These are phyloP conservation scores for Diversispora epigaea DNA, from an alignment of 192 early-diverging fungal species.

Conservation along the genomic window DNA sequence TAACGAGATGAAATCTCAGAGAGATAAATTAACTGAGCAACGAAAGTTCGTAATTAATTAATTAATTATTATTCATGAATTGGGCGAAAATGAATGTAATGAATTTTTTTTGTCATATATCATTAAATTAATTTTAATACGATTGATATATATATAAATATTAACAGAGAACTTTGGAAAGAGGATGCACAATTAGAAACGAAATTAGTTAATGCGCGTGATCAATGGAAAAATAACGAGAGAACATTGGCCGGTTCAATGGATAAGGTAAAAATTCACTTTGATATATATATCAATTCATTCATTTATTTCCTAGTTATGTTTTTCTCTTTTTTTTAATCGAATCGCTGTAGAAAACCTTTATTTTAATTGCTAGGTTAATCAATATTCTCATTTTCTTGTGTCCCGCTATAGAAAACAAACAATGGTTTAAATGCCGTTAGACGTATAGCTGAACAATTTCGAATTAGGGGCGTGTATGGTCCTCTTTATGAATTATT, in stretches of 20 bases:
- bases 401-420: conserved; percentile 54
- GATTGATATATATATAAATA: neutral
- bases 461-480: conserved; percentile 73
- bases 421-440: conserved; percentile 77
- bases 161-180: conserved; percentile 79
- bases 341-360: too few species aligned
- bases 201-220: conserved; percentile 62
- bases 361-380: too few species aligned
- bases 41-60: conserved; percentile 61
- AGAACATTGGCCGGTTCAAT: conserved; percentile 70
- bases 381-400: too few species aligned
- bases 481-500: conserved; percentile 93
- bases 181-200: conserved; percentile 76
- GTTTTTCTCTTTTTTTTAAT: too few species aligned
- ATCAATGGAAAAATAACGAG: conserved; percentile 75
- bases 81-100: too few species aligned
- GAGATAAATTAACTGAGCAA: conserved; percentile 62
- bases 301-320: neutral
- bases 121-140: neutral
- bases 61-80: neutral
- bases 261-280: conserved; percentile 58
- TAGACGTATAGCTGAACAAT: conserved; percentile 61
- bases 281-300: neutral
- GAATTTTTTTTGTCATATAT: neutral
- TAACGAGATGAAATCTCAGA: conserved; percentile 44